These are phyloP conservation scores for Cryptomeria japonica DNA, from an alignment of 75 land plant genomes.

Conservation along the genomic window DNA sequence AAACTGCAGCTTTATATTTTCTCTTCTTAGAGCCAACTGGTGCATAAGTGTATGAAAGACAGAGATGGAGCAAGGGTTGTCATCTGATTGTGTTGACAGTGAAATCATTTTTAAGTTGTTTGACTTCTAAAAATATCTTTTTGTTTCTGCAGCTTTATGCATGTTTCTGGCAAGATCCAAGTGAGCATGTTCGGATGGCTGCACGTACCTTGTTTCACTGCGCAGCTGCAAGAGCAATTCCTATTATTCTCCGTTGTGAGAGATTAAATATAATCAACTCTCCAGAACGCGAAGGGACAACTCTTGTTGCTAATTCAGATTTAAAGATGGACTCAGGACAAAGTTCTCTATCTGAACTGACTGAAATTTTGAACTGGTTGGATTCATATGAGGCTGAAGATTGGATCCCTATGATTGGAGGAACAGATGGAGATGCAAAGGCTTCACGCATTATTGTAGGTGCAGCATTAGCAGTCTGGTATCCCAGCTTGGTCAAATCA, in stretches of 20 bases:
- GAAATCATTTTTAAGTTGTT: conserved; percentile 8
- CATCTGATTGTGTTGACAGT: neutral
- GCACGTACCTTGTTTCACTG: conserved; percentile 92
- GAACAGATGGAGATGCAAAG: conserved; percentile 85
- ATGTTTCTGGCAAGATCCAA: conserved; percentile 91
- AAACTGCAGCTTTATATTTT: neutral
- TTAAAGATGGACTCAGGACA: neutral
- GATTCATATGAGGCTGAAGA: conserved; percentile 77
- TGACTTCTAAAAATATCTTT: neutral
- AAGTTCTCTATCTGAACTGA: conserved; percentile 23
- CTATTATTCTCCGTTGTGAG: conserved; percentile 38
- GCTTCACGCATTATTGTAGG: conserved; percentile 76
- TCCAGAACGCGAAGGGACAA: neutral
- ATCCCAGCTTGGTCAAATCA: conserved; percentile 69
- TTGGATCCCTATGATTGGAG: conserved; percentile 78
- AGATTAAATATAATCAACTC: neutral
- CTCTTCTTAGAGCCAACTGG: neutral
- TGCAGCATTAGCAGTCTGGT: conserved; percentile 87
- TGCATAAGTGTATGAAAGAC: neutral
- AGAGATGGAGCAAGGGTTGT: neutral
- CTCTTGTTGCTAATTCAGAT: conserved; percentile 1
- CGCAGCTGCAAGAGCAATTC: conserved; percentile 84
- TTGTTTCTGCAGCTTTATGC: conserved; percentile 60
- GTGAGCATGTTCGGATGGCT: conserved; percentile 92
- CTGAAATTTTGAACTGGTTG: conserved; percentile 58